A percentile compares a stretch with the other conserved stretches of the same genome.
These are phyloP conservation scores for Pythium dissotocum DNA, from an alignment of 352 stramenopile species.

Conservation along the genomic window DNA sequence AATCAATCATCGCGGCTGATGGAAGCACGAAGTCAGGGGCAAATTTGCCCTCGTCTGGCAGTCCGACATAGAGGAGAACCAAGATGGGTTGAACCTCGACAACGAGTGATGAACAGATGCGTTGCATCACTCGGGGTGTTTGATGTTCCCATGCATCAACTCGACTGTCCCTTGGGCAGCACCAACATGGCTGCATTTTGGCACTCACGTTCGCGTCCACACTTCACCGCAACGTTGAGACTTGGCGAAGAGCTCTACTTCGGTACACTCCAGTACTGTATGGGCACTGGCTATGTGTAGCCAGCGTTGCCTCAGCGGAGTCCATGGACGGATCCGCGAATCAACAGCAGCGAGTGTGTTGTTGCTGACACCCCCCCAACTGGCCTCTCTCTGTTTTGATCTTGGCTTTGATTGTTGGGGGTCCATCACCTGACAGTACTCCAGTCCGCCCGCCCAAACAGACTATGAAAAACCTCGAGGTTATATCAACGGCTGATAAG, in stretches of 20 bases:
- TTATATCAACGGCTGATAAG: neutral
- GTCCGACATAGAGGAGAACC: neutral
- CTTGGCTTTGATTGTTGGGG: neutral
- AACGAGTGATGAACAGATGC: slow-evolving; percentile 2
- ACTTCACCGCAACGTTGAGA: neutral
- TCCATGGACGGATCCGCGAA: neutral
- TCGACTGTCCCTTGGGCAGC: neutral
- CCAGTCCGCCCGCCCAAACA: neutral
- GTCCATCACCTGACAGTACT: neutral
- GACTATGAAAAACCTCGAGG: slow-evolving; percentile 3
- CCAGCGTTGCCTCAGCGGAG: neutral
- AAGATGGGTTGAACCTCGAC: slow-evolving; percentile 8
- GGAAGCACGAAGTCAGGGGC: neutral
- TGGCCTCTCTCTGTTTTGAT: neutral
- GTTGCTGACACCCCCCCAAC: neutral
- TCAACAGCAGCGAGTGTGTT: slow-evolving; percentile 1
- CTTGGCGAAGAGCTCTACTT: neutral
- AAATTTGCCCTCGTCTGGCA: neutral
- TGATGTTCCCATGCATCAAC: neutral
- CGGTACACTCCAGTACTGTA: neutral
- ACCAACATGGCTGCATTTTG: neutral
- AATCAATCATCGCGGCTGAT: neutral
- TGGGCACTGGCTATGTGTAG: neutral
- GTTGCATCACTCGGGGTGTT: neutral
- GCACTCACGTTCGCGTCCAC: neutral